Evolutionary conservation across 805 yeast genomes (phyloP), one percentile per base, ranked within the genome.

Genomic region (Metschnikowia amazonensis): DNA sequence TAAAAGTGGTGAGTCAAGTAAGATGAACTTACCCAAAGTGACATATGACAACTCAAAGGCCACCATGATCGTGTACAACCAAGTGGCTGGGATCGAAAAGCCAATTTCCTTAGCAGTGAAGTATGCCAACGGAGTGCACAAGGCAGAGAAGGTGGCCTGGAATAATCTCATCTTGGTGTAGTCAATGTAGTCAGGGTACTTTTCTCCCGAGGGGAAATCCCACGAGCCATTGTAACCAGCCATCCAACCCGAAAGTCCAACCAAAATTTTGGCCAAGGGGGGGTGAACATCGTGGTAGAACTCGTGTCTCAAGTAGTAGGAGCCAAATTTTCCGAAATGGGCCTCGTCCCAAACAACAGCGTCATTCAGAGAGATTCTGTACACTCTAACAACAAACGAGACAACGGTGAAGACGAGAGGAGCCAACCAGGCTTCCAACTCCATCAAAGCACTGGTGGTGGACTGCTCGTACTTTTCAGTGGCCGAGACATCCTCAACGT

Each of bases 231-330:
- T 80, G 63, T 84, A 86, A n/a, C 86, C 85, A n/a, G 92, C 92
- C 48, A 89, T 63, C 63, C 80, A 88, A 37, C 96, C 97, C 35
- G 90, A 82, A 33, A 88, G 72, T 0, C 95, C 98, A 47, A 89
- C 87, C 49, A 94, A 75, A 85, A 92, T 84, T 66, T 92, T 92
- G 18, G 97, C 98, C 57, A 92, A 72, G 1, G 99, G 99, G 40
- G 99, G 99, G 67, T 92, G 99, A 28, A 92, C 97, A 66, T 92
- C 99, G 63, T 88, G 95, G 65, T 90, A 92, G 63, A 86, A 89
- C 59, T 88, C 95, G 56, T 88, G 94, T 54, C 72, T 82, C 51
- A 92, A 72, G 66, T 92, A 92, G 64, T 88, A 84, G 10, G 96
- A 84, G 27, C 97, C 98, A 64, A 92, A 92, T 64, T 92, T 94